Conservation (phyloP, 768 basidiomycete species). For the Lactarius evosmus region DNA sequence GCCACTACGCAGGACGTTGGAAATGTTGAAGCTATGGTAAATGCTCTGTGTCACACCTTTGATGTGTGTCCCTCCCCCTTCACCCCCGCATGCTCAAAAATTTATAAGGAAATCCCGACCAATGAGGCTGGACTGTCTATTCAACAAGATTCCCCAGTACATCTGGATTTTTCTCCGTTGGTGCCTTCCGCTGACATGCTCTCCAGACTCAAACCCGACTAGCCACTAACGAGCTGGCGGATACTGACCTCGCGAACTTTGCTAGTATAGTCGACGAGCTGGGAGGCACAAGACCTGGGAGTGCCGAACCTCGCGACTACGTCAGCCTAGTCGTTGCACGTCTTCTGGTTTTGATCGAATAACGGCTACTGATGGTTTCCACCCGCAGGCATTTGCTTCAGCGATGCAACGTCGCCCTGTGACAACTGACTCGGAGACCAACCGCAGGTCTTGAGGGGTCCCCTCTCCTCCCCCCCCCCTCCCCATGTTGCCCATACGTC, state of each 20-base stretch:
- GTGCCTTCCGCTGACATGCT: not conserved
- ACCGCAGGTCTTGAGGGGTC: not conserved
- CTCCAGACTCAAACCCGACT: constrained; percentile 2
- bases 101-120: not conserved
- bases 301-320: not conserved
- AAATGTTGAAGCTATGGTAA: constrained; percentile 8
- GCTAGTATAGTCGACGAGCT: constrained; percentile 16
- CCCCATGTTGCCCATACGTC: not conserved
- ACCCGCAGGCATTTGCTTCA: constrained; percentile 14
- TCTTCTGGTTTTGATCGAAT: not conserved
- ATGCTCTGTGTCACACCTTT: not conserved
- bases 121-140: constrained; percentile 5
- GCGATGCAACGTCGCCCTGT: constrained; percentile 2
- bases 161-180: not conserved
- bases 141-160: constrained; percentile 1
- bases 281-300: constrained; percentile 3
- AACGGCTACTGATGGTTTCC: constrained; percentile 4
- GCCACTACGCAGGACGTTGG: not conserved
- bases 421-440: not conserved
- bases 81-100: not conserved
- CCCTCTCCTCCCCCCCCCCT: not conserved
- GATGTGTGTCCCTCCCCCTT: not conserved
- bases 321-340: constrained; percentile 13
- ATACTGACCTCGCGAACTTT: constrained; percentile 7
- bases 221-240: not conserved